Evolutionary conservation across 805 yeast species (phyloP).

Genomic region (Hanseniaspora hatyaiensis): DNA sequence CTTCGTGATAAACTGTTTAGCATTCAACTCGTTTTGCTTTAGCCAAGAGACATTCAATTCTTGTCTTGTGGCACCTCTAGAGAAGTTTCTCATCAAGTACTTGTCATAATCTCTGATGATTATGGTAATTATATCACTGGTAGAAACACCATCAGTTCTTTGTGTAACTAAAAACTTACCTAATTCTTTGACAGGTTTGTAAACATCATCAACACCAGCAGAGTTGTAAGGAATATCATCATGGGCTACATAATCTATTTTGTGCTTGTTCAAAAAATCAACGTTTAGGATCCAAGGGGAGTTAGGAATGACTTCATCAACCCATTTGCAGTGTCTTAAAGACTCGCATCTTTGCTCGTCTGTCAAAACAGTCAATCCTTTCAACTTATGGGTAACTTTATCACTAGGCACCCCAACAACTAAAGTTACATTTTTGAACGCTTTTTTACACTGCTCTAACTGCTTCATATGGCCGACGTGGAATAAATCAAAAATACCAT

Average conservation of each 20-base stretch:
- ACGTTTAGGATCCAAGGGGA: slow-evolving; percentile 94
- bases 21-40: slow-evolving; percentile 89
- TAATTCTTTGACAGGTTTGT: slow-evolving; percentile 76
- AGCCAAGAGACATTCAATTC: slow-evolving; percentile 96
- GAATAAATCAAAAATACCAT: slow-evolving; percentile 93
- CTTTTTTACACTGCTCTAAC: slow-evolving; percentile 89
- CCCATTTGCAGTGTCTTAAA: slow-evolving; percentile 91
- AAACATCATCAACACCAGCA: slow-evolving; percentile 81
- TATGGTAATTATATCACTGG: slow-evolving; percentile 90
- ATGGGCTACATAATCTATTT: slow-evolving; percentile 93
- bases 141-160: slow-evolving; percentile 91
- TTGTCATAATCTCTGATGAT: slow-evolving; percentile 93
- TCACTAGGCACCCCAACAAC: slow-evolving; percentile 91
- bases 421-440: slow-evolving; percentile 70
- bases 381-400: slow-evolving; percentile 76
- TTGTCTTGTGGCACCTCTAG: slow-evolving; percentile 92
- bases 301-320: slow-evolving; percentile 85
- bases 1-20: slow-evolving; percentile 79
- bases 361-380: slow-evolving; percentile 83
- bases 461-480: slow-evolving; percentile 98
- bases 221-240: slow-evolving; percentile 93
- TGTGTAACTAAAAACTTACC: slow-evolving; percentile 92
- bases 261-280: slow-evolving; percentile 63
- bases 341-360: slow-evolving; percentile 86
- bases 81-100: slow-evolving; percentile 91